Evolutionary conservation across 768 basidiomycete genomes (phyloP), one percentile per base, ranked within the genome.

Genomic region (Psilocybe sp.): DNA sequence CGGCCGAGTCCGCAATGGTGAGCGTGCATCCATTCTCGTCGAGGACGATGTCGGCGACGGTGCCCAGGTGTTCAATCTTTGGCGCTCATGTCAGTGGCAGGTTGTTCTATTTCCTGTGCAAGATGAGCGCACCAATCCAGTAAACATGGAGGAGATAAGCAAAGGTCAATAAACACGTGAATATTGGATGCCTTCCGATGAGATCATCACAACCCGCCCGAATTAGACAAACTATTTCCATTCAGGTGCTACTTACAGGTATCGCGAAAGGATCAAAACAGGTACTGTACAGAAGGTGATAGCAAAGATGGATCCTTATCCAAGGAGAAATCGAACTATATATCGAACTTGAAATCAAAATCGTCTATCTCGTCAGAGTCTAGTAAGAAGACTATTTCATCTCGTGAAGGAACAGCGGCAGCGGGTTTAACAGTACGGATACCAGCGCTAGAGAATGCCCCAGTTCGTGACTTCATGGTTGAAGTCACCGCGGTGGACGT

Each of bases 1-100:
- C 73, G 0, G 74, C 80, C 3, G 87, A 77, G 52, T 91, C 69
- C 14, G 78, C 71, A 65, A 99, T 85, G 9, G 81, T 87, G 42
- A 98, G 74, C 2, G 86, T 86, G 69, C 92, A 97, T 6, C 96
- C 94, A 12, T 82, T 83, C 13, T 67, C 68, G 59, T 92, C 87
- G 33, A 74, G 74, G 18, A 72, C 69, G 57, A 93, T 81, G 51
- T 74, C 71, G 12, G 78, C 71, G 34, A 99, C 83, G 0, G 76
- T 82, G 39, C 93, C 92, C 11, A 93, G 75, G 64, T 91, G 92
- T 73, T 99, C 94, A 53, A 98, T 89, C 94, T 95, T 61, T 47
- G 9, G 34, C 47, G 4, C 20, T 48, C 40, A 11, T 14, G 16
- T 35, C 32, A 10, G 19, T 36, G 34, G 8, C 44, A 9, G 18